Base-by-base conservation (phyloP, 805 yeast species). In the Starmera amethionina region DNA sequence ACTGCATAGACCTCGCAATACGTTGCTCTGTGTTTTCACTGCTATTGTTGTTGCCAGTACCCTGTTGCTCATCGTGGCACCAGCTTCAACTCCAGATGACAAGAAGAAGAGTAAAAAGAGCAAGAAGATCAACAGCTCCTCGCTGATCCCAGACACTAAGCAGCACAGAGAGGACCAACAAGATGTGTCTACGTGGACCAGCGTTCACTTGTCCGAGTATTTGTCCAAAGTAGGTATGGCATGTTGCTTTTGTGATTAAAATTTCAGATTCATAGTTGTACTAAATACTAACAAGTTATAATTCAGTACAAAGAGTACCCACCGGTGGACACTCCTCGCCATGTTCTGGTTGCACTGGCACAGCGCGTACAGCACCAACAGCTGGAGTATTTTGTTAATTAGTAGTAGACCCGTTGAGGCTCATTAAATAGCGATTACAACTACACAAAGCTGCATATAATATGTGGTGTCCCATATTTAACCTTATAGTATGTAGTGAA, bases 21-120 rank as follows among this genome's bases (percentile, higher is more conserved):
- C n/a, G 12, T n/a, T 25, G 16, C 16, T 39, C 2, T 32, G 40
- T 31, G 35, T 44, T 18, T 50, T 50, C 40, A 40, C 50, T 1
- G 49, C 47, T 0, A 27, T 50, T 10, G 38, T 50, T 7, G 35
- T 50, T 11, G 34, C 46, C 3, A 40, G 50, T 22, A 29, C 49
- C 9, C 13, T 50, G 4, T 36, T 49, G 3, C 42, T 42, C 25
- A 47, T 48, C n/a, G 29, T 39, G 3, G 47, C 48, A 33, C 45
- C 43, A 10, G 10, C 22, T 11, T 5, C 15, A 7, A 18, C 28
- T 2, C 5, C 33, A 18, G 30, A 29, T 6, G 29, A 18, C 10
- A 36, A 30, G 13, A 36, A 31, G 14, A 10, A 31, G 14, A 12
- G 10, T 11, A 35, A 19, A 8, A 22, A 22, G 9, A 22, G 18